Evolutionary conservation across 176 grass and related monocot genomes (phyloP).

Genomic region (Eragrostis curvula): DNA sequence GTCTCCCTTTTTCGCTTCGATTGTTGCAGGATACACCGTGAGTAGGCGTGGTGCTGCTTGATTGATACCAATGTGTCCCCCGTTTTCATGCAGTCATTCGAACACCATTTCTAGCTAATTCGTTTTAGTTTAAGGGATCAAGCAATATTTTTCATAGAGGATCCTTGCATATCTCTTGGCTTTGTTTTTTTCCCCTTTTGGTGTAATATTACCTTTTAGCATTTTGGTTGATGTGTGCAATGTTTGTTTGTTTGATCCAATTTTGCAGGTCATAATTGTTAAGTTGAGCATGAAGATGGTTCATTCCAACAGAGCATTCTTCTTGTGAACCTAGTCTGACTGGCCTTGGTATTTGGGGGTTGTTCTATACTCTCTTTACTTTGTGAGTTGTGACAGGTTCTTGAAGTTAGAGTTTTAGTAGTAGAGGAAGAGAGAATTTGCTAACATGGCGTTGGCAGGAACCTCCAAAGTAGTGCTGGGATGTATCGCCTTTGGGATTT

Average conservation of each 20-base stretch:
- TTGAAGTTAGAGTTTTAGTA: constrained; percentile 56
- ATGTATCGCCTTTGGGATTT: constrained; percentile 74
- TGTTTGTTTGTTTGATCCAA: constrained; percentile 26
- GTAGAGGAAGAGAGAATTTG: constrained; percentile 45
- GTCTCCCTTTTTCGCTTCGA: constrained; percentile 38
- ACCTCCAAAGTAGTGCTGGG: constrained; percentile 76
- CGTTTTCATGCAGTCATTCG: constrained; percentile 48
- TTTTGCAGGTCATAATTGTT: constrained; percentile 33
- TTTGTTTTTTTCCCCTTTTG: neutral
- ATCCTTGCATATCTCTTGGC: constrained; percentile 15
- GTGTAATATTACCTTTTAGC: neutral
- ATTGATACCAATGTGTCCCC: constrained; percentile 28
- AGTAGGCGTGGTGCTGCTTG: constrained; percentile 65
- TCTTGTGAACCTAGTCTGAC: constrained; percentile 28
- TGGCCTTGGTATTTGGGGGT: constrained; percentile 42
- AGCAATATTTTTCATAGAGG: neutral
- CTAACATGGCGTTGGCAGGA: constrained; percentile 64
- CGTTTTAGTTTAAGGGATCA: constrained; percentile 18
- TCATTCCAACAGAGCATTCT: constrained; percentile 9
- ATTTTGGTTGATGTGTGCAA: neutral
- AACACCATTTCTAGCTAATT: constrained; percentile 41
- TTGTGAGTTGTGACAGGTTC: constrained; percentile 43
- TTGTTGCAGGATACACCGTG: constrained; percentile 70
- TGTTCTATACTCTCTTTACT: constrained; percentile 35
- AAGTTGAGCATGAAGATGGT: neutral